phyloP scores from a whole-genome alignment of 1,284 basidiomycete species.

The Apiotrichum siamense region DNA sequence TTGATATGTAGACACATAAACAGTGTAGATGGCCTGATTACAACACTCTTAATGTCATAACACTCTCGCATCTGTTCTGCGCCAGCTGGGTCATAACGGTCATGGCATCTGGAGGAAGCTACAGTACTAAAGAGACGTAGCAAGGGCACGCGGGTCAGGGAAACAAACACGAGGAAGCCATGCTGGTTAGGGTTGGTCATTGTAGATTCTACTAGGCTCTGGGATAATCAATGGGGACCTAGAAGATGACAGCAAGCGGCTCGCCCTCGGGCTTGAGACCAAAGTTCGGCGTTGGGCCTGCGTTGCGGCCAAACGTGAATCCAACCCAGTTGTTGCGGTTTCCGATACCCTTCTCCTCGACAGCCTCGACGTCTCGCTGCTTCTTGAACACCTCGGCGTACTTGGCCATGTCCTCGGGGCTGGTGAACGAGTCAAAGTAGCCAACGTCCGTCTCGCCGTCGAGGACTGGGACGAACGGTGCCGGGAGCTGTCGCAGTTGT shows the following conservation, averaged over 20 bases:
- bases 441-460: slow-evolving; percentile 94
- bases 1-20: neutral
- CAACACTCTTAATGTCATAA: neutral
- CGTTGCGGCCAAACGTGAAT: slow-evolving; percentile 91
- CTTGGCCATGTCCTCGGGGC: slow-evolving; percentile 93
- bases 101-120: slow-evolving; percentile 2
- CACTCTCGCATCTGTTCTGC: too few species aligned
- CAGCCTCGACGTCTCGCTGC: slow-evolving; percentile 85
- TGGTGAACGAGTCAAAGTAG: slow-evolving; percentile 97
- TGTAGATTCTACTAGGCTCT: too few species aligned
- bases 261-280: slow-evolving; percentile 43
- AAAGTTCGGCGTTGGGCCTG: slow-evolving; percentile 16
- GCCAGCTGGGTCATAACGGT: slow-evolving; percentile 1
- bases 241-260: slow-evolving; percentile 49
- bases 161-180: neutral
- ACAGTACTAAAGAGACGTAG: neutral
- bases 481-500: slow-evolving; percentile 66
- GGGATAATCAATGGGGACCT: too few species aligned
- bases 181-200: too few species aligned
- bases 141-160: too few species aligned
- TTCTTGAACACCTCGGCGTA: slow-evolving; percentile 98
- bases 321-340: slow-evolving; percentile 57
- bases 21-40: slow-evolving; percentile 33
- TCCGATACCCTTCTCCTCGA: slow-evolving; percentile 76
- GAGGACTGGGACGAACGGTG: slow-evolving; percentile 92